phyloP scores from a whole-genome alignment of 2,329 filamentous ascomycete genomes.

The Tolypocladium ovalisporum region DNA sequence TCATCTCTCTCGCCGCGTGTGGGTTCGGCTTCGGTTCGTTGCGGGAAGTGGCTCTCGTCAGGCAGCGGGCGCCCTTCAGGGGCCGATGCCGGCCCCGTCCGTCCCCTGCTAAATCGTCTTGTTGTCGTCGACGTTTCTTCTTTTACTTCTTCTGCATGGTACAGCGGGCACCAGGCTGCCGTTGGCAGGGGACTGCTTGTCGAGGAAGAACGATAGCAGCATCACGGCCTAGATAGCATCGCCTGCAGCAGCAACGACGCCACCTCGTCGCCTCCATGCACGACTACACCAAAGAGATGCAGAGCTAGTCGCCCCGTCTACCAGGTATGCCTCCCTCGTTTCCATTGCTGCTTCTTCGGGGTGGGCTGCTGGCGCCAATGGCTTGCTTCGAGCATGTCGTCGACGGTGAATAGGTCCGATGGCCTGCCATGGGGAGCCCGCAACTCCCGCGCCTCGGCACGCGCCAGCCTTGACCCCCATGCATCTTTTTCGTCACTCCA shows the following conservation, averaged over 20 bases:
- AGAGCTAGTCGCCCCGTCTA: background rate
- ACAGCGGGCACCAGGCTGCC: background rate
- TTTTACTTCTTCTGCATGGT: background rate
- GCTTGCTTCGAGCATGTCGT: background rate
- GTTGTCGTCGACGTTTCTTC: background rate
- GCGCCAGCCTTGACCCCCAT: background rate
- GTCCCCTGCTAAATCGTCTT: background rate
- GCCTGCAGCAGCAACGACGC: background rate
- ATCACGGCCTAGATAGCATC: background rate
- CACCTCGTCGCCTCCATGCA: background rate
- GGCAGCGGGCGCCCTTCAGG: background rate
- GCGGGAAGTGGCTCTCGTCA: background rate
- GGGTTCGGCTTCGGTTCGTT: background rate
- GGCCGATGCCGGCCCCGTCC: background rate
- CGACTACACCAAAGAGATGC: too few relatives aligned
- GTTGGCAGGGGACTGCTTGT: background rate
- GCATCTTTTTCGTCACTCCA: background rate
- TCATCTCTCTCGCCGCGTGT: background rate
- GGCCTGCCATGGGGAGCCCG: background rate
- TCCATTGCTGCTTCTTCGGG: background rate
- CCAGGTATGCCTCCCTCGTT: background rate
- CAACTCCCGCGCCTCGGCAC: background rate
- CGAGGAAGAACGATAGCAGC: background rate
- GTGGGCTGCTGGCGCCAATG: background rate
- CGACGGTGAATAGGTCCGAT: background rate